A percentile compares a stretch with the other conserved stretches of the same genome.
Conservation (phyloP, 2,329 filamentous ascomycete genomes). For the Colletotrichum sp. region DNA sequence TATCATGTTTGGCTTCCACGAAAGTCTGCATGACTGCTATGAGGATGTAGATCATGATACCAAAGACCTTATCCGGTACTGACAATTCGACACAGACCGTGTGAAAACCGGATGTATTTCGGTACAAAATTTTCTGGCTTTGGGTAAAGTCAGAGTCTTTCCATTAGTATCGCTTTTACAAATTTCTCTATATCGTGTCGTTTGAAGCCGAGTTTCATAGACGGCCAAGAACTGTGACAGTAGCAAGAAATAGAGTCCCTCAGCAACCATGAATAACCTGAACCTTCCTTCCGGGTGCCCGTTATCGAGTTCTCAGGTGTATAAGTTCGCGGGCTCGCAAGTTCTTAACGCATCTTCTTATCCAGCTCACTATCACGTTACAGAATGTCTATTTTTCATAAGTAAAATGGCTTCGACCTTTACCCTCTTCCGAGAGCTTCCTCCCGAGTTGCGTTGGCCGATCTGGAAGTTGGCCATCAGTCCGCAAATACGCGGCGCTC, state of each 20-base stretch:
- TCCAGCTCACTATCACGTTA: not conserved
- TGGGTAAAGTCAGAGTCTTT: not conserved
- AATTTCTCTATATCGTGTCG: not conserved
- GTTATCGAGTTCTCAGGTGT: not conserved
- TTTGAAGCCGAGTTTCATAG: not conserved
- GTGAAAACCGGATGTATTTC: not conserved
- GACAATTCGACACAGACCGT: not conserved
- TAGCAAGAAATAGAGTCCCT: not conserved
- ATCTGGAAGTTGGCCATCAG: not conserved
- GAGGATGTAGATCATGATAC: not conserved
- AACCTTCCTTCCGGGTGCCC: not conserved
- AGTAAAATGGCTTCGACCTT: not conserved
- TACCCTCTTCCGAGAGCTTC: not conserved
- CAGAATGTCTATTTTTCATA: not conserved
- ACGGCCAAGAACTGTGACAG: not conserved
- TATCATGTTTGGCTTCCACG: not conserved
- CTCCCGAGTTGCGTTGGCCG: not conserved
- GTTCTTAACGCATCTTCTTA: no score
- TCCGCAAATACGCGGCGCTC: not conserved
- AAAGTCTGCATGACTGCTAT: not conserved
- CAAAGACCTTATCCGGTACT: not conserved
- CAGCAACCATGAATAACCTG: not conserved
- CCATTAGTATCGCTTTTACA: not conserved
- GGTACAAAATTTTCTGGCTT: fast-evolving
- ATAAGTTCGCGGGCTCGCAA: no score